Percentiles rank a stretch among this genome's conserved stretches.
Conservation (phyloP, 73 alveolate species). For the Symbiodinium natans region DNA sequence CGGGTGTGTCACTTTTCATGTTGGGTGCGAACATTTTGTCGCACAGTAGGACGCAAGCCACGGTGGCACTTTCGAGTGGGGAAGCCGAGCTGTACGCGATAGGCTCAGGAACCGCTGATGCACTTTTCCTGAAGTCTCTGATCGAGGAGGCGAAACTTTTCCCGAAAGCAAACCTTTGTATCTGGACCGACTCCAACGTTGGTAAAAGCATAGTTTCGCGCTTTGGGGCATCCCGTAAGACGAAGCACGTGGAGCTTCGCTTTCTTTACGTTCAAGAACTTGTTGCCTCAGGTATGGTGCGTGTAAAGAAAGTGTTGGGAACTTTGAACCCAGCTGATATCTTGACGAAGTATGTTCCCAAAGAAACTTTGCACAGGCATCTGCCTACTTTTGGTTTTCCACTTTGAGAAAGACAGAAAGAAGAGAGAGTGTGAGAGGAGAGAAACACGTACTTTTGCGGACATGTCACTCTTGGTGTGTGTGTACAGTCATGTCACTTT, state of each 20-base stretch:
- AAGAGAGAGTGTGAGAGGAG: too few species aligned
- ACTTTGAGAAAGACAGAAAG: too few species aligned
- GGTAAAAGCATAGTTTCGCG: not conserved
- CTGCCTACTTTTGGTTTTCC: not conserved
- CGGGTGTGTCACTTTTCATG: not conserved
- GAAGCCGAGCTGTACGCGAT: constrained; percentile 23
- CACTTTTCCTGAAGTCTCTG: not conserved
- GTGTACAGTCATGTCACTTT: too few species aligned
- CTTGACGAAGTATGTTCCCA: not conserved
- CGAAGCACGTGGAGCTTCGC: constrained; percentile 5
- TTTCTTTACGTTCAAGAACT: not conserved
- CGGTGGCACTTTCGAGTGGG: not conserved
- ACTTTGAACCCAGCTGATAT: constrained; percentile 9
- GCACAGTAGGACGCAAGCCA: not conserved
- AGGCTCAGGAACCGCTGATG: not conserved
- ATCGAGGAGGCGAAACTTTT: not conserved
- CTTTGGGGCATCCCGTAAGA: not conserved
- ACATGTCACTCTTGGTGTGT: too few species aligned
- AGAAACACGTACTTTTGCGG: too few species aligned
- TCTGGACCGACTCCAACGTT: not conserved
- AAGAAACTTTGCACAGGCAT: not conserved
- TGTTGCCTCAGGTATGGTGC: constrained; percentile 14
- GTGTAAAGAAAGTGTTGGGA: not conserved
- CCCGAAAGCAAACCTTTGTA: not conserved
- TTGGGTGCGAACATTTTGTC: not conserved